phyloP scores from a whole-genome alignment of 305 asterid species.

The Fraxinus baroniana region DNA sequence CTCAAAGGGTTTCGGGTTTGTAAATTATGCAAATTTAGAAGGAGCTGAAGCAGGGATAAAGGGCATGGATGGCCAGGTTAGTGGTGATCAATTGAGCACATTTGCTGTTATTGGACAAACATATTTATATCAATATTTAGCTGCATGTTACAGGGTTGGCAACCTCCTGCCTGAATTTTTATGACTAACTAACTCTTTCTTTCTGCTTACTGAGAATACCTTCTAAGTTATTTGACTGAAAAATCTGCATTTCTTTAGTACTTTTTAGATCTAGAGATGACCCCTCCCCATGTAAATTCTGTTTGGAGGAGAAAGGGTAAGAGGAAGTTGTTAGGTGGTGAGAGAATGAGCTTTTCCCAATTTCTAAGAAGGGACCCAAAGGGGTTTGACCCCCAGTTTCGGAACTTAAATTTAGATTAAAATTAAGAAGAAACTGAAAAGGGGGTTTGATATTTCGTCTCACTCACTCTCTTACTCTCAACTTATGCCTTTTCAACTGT shows the following conservation, averaged over 20 bases:
- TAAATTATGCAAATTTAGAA: slow-evolving; percentile 57
- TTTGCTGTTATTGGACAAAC: neutral
- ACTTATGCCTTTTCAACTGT: neutral
- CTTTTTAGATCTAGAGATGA: neutral
- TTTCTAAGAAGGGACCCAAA: neutral
- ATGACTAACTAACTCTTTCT: neutral
- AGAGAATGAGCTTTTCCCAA: neutral
- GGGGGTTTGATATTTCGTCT: neutral
- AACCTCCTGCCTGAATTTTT: neutral
- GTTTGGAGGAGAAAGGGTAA: neutral
- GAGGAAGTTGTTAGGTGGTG: neutral
- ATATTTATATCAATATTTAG: neutral
- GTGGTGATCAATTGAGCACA: slow-evolving; percentile 15
- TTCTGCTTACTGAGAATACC: neutral
- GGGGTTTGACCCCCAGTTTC: neutral
- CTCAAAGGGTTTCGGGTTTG: slow-evolving; percentile 89
- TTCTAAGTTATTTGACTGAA: neutral
- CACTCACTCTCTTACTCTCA: neutral
- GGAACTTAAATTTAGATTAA: neutral
- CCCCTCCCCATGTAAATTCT: neutral
- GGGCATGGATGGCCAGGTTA: slow-evolving; percentile 94
- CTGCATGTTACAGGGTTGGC: neutral
- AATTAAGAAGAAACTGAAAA: neutral
- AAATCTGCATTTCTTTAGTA: neutral
- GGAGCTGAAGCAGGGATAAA: slow-evolving; percentile 68